Conservation (phyloP, 2,329 filamentous ascomycete species). For the Sarocladium kiliense region DNA sequence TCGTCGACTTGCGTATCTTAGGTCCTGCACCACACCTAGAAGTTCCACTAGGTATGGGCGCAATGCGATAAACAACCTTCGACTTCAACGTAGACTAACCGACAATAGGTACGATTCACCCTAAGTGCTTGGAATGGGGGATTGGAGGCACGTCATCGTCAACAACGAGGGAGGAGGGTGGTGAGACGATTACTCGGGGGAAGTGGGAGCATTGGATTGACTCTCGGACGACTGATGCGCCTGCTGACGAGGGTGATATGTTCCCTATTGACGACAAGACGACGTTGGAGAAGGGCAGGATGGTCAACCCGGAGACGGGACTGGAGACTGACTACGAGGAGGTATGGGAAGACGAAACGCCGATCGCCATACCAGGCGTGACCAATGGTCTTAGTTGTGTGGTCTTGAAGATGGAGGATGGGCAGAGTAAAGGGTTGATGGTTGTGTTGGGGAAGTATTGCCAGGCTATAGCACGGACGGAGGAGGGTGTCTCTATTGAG, state of each 20-base stretch:
- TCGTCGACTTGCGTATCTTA: constrained; percentile 57
- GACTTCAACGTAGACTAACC: too few relatives aligned
- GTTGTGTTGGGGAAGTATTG: constrained; percentile 48
- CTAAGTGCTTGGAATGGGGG: constrained; percentile 54
- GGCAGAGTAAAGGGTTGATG: constrained; percentile 40
- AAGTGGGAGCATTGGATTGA: constrained; percentile 58
- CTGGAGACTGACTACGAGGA: constrained; percentile 57
- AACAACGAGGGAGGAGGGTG: constrained; percentile 16
- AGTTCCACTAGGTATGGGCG: constrained; percentile 7
- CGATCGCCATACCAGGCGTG: constrained; percentile 15
- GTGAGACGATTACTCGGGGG: constrained; percentile 27
- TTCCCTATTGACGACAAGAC: constrained; percentile 31
- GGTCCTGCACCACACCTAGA: constrained; percentile 15
- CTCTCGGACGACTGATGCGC: constrained; percentile 36
- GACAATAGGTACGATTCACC: constrained; percentile 6
- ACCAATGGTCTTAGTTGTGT: constrained; percentile 8
- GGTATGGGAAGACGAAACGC: constrained; percentile 51
- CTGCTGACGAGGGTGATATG: constrained; percentile 53
- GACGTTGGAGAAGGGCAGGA: constrained; percentile 52
- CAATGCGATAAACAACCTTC: too few relatives aligned
- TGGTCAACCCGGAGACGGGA: constrained; percentile 53
- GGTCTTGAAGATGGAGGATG: constrained; percentile 13
- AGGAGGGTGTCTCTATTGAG: constrained; percentile 41
- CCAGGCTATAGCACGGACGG: constrained; percentile 50
- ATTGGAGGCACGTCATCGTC: constrained; percentile 53